phyloP scores from a whole-genome alignment of 768 basidiomycete species.

The Brasilioporus rufonigricans region DNA sequence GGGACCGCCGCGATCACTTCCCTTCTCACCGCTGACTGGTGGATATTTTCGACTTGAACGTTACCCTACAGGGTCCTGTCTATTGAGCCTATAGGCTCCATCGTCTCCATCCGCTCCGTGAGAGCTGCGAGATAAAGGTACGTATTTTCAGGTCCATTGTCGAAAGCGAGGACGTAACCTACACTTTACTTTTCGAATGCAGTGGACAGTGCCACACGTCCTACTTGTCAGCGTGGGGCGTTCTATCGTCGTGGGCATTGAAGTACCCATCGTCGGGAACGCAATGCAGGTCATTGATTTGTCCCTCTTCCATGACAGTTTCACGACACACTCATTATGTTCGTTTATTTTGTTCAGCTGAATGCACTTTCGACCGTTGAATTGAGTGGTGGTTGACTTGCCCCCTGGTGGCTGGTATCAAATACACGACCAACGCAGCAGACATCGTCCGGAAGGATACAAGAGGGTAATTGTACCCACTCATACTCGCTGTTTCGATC shows the following conservation, averaged over 20 bases:
- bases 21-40: not conserved
- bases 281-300: no score
- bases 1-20: not conserved
- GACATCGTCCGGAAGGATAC: no score
- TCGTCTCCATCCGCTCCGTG: not conserved
- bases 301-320: no score
- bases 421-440: no score
- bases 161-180: not conserved
- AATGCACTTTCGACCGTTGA: no score
- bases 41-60: not conserved
- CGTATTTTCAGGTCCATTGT: not conserved
- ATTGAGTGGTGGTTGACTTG: no score
- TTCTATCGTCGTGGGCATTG: not conserved
- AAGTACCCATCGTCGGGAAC: constrained; percentile 20
- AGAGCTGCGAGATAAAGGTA: not conserved
- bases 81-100: not conserved
- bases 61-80: not conserved
- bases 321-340: no score
- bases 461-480: no score
- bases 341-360: no score
- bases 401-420: no score
- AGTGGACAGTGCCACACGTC: not conserved
- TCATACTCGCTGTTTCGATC: no score
- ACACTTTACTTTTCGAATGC: not conserved
- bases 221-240: not conserved